Conservation (phyloP, 2,329 filamentous ascomycete genomes). For the Chaetomium sp. region DNA sequence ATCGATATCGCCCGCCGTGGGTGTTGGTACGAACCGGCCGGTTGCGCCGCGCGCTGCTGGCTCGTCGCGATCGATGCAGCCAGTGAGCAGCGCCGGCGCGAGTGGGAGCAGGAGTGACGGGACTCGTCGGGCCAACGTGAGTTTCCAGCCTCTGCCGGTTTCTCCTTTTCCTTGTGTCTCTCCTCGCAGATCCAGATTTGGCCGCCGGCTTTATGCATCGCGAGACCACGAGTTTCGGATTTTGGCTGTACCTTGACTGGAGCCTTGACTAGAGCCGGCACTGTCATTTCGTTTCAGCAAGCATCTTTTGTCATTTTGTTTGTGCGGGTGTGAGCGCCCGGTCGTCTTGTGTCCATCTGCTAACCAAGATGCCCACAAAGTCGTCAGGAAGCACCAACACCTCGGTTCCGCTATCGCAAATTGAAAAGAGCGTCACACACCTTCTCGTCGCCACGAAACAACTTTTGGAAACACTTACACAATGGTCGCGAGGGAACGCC, state of each 20-base stretch:
- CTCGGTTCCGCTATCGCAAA: slow-evolving; percentile 78
- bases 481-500: slow-evolving; percentile 91
- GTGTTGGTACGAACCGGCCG: slow-evolving; percentile 34
- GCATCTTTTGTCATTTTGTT: not conserved
- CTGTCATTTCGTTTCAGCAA: too few relatives aligned
- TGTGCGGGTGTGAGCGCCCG: not conserved
- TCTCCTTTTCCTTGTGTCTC: slow-evolving; percentile 4
- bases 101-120: slow-evolving; percentile 34
- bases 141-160: slow-evolving; percentile 30
- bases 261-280: too few relatives aligned
- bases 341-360: slow-evolving; percentile 10
- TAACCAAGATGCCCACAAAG: slow-evolving; percentile 29
- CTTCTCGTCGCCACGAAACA: slow-evolving; percentile 97
- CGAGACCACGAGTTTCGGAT: slow-evolving; percentile 6
- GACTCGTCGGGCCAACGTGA: slow-evolving; percentile 52
- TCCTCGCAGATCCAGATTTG: slow-evolving; percentile 17
- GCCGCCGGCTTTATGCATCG: slow-evolving; percentile 16
- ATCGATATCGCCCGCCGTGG: slow-evolving; percentile 53
- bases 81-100: slow-evolving; percentile 20
- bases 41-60: slow-evolving; percentile 57
- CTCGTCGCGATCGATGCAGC: slow-evolving; percentile 50
- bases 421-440: slow-evolving; percentile 98
- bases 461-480: slow-evolving; percentile 90
- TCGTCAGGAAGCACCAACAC: slow-evolving; percentile 40
- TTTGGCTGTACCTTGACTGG: not conserved